Conservation (phyloP, 2,329 filamentous ascomycete genomes). For the Cercospora sojina region DNA sequence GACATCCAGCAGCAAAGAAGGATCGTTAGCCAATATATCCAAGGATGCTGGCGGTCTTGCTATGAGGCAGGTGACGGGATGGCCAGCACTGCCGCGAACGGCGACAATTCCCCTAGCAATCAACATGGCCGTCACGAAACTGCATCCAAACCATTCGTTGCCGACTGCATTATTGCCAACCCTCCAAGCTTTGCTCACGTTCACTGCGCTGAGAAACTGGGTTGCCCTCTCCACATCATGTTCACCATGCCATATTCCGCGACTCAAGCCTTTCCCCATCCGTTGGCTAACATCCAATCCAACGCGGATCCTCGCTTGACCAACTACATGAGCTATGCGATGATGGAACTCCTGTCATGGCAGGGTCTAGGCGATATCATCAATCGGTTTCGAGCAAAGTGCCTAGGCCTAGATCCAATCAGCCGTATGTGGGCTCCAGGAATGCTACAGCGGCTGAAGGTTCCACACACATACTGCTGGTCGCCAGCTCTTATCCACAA, state of each 20-base stretch:
- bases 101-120: slow-evolving; percentile 51
- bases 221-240: slow-evolving; percentile 78
- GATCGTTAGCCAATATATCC: slow-evolving; percentile 75
- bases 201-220: slow-evolving; percentile 72
- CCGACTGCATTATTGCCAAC: slow-evolving; percentile 77
- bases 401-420: slow-evolving; percentile 72
- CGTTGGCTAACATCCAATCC: slow-evolving; percentile 76
- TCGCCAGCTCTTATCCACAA: slow-evolving; percentile 75
- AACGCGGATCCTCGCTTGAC: slow-evolving; percentile 74
- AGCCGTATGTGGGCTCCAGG: slow-evolving; percentile 81
- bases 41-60: slow-evolving; percentile 83
- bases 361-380: slow-evolving; percentile 88
- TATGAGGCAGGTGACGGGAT: slow-evolving; percentile 73
- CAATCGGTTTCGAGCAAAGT: slow-evolving; percentile 76
- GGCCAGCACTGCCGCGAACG: slow-evolving; percentile 35
- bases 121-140: slow-evolving; percentile 37
- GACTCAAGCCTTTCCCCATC: slow-evolving; percentile 81
- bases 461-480: slow-evolving; percentile 94
- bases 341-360: slow-evolving; percentile 92
- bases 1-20: slow-evolving; percentile 72
- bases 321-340: slow-evolving; percentile 78
- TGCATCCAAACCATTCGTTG: slow-evolving; percentile 66
- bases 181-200: slow-evolving; percentile 75
- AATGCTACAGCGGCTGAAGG: slow-evolving; percentile 68
- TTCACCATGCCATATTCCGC: slow-evolving; percentile 95